Conservation (phyloP, 331 rosid genomes). For the Malus hybrid region DNA sequence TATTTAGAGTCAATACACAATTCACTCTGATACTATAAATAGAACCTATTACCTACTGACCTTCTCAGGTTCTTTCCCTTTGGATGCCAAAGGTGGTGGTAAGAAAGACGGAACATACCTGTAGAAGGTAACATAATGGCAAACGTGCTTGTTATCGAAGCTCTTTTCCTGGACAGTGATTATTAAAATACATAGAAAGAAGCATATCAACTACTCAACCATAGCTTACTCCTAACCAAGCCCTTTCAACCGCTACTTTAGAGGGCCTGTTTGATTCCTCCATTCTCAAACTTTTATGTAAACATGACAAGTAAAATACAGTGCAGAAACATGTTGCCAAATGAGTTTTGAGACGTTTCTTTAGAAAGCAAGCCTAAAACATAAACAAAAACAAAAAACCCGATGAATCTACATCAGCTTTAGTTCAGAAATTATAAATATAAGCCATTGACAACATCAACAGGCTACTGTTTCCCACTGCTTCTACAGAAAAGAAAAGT, state of each 20-base stretch:
- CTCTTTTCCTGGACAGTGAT: conserved; percentile 11
- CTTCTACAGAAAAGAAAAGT: not conserved
- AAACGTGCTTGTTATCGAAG: conserved; percentile 29
- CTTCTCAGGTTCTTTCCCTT: conserved; percentile 89
- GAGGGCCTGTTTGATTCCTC: not conserved
- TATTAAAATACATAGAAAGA: conserved; percentile 1
- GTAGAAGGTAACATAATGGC: conserved; percentile 43
- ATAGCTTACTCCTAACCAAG: not conserved
- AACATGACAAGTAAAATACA: not conserved
- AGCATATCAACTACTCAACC: not conserved
- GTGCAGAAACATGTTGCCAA: not conserved
- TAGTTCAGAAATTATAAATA: not conserved
- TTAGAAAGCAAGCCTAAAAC: not conserved
- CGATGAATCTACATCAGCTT: not conserved
- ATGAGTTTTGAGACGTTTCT: not conserved
- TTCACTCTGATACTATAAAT: conserved; percentile 1
- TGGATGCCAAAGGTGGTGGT: conserved; percentile 91
- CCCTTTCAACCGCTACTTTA: not conserved
- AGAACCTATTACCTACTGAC: conserved; percentile 35
- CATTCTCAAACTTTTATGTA: not conserved
- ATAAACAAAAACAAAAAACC: not conserved
- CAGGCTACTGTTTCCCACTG: not conserved
- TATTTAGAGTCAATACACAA: conserved; percentile 22
- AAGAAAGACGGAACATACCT: conserved; percentile 97
- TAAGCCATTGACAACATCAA: not conserved